Conservation (phyloP, 768 basidiomycete species). For the Psilocybe azurescens region DNA sequence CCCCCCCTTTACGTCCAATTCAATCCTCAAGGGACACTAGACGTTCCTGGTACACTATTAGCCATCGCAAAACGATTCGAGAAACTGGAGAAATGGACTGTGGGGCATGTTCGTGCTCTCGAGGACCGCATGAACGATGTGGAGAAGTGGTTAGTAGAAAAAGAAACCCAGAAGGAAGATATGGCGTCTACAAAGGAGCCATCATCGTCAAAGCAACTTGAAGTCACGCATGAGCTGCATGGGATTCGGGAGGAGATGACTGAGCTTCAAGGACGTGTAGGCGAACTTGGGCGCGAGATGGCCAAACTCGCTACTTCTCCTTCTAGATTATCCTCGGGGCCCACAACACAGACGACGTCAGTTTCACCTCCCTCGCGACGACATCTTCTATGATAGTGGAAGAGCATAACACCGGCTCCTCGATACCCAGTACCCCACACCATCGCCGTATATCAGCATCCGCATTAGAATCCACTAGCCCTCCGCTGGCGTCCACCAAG, state of each 20-base stretch:
- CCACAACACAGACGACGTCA: conserved; percentile 51
- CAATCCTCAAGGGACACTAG: conserved; percentile 70
- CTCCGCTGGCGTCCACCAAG: conserved; percentile 57
- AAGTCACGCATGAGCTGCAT: conserved; percentile 46
- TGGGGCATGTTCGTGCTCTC: conserved; percentile 86
- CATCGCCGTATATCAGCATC: conserved; percentile 46
- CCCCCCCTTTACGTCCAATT: conserved; percentile 81
- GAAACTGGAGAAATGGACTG: conserved; percentile 90
- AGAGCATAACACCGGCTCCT: conserved; percentile 26
- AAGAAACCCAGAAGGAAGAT: conserved; percentile 69
- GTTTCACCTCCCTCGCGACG: conserved; percentile 49
- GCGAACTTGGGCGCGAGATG: conserved; percentile 80
- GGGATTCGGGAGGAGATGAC: conserved; percentile 70
- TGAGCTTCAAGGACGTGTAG: conserved; percentile 77
- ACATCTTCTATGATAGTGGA: conserved; percentile 51
- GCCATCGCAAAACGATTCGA: conserved; percentile 83
- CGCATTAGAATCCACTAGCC: conserved; percentile 69
- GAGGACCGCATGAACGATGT: conserved; percentile 92
- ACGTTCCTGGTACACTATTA: conserved; percentile 75
- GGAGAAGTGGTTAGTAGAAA: conserved; percentile 89
- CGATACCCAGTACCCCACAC: conserved; percentile 40
- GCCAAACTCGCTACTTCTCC: conserved; percentile 68
- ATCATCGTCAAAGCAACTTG: conserved; percentile 12
- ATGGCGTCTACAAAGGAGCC: conserved; percentile 22
- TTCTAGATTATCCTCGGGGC: conserved; percentile 52